Percentiles rank a stretch among this genome's conserved stretches.
Evolutionary conservation across 306 rosid genomes (phyloP).

Genomic region (Cercis canadensis): DNA sequence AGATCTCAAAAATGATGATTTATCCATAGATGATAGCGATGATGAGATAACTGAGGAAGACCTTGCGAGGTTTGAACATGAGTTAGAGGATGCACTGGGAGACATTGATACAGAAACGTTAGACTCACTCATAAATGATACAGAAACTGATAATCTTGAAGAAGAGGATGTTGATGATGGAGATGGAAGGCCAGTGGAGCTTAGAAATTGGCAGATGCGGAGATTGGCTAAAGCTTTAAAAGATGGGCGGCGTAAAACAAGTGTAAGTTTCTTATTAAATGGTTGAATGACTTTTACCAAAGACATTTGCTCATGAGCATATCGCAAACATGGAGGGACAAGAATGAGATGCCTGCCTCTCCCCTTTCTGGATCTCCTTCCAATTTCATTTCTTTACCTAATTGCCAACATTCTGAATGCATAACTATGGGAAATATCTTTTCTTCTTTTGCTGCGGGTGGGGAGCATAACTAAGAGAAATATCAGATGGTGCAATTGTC

Average conservation of each 20-base stretch:
- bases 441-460: no score
- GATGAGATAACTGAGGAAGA: conserved; percentile 74
- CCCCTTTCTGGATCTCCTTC: neutral
- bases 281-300: conserved; percentile 2
- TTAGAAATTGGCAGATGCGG: conserved; percentile 82
- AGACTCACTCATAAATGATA: conserved; percentile 22
- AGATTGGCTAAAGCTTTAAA: conserved; percentile 80
- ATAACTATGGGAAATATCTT: neutral
- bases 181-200: conserved; percentile 51
- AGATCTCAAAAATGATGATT: conserved; percentile 75
- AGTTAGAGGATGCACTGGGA: conserved; percentile 61
- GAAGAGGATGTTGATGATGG: conserved; percentile 32
- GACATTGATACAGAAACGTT: conserved; percentile 42
- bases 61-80: conserved; percentile 63
- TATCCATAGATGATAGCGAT: conserved; percentile 42
- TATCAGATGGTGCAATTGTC: conserved; percentile 1
- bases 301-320: neutral
- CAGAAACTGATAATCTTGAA: conserved; percentile 26
- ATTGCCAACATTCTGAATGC: conserved; percentile 1
- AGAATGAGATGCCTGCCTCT: neutral
- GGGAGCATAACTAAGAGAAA: neutral
- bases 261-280: conserved; percentile 51
- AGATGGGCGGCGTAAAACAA: conserved; percentile 83
- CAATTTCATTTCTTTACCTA: neutral
- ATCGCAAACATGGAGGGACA: neutral